Evolutionary conservation across 805 yeast genomes (phyloP), one percentile per base, ranked within the genome.

Genomic region (Spathaspora gorwiae): DNA sequence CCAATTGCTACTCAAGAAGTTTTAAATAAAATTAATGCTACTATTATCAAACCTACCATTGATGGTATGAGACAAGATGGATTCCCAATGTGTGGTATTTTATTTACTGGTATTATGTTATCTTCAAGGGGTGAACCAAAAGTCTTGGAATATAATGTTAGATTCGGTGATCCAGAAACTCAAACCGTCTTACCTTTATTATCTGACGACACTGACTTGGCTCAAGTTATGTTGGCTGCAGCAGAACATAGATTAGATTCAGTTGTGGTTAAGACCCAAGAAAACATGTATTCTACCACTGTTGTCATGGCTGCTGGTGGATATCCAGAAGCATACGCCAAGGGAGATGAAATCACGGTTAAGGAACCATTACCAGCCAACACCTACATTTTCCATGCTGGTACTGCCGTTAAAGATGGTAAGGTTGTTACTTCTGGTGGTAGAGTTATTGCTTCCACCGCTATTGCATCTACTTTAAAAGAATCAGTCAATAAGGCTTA

Each of bases 101-200:
- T 94, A 42, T 94, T 94, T 72, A 94, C 96, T 9, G 99, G 99
- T 49, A 79, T 94, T 55, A 94, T 94, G 84, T 78, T 94, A 54
- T 80, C 95, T 5, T 79, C 82, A n/a, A 57, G 72, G 37, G 66
- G 66, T 34, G 97, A 96, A 50, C 98, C 99, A 54, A 88, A 90
- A 70, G 97, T 90, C 4, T 75, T 94, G 59, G 99, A 94, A 68
- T 94, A 95, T 70, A 94, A 94, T 57, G 98, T 95, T 42, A 83
- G 99, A 69, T 95, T 94, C 56, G 99, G 99, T 51, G 99, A 94
- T 65, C 99, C 99, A 54, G 99, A 94, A 71, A 94, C 98, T 32
- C 99, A 94, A 73, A 87, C 97, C 2, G 96, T 94, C 24, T 73
- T 94, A 60, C 97, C 97, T 15, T 75, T 94, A 59, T 72, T 94